Base-by-base conservation (phyloP, 1,284 basidiomycete species). In the Cutaneotrichosporon sp. region DNA sequence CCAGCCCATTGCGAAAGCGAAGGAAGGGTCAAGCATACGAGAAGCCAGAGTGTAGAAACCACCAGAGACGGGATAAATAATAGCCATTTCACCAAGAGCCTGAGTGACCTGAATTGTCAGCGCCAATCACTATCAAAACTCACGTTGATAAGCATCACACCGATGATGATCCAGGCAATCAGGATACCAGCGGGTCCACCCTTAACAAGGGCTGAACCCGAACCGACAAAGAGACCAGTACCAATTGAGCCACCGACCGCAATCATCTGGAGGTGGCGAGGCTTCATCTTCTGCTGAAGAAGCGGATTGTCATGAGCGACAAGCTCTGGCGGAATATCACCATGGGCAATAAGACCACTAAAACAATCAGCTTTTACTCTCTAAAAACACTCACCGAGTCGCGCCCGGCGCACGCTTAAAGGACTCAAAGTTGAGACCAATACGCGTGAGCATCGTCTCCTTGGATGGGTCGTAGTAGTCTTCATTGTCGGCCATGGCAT, bases 231-330 rank as follows among this genome's bases (percentile, higher is more conserved):
- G 46, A 73, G 69, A 74, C 80, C 82, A 34, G 83, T 83, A 47
- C 83, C 83, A 65, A 84, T 84, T 16, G 80, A 80, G 16, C 83
- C 83, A 56, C 83, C 83, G 40, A 84, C 80, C 7, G 83, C 75
- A 53, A 81, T 76, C 72, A 78, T 79, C 58, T 77, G 73, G 32
- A 79, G 65, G 64, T 78, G 77, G 36, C 80, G 66, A 9, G 75
- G 74, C 71, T 79, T 78, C 80, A 81, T 81, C 72, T 75, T 76
- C 65, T 80, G 78, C 68, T 81, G 80, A 9, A 81, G 70, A 52
- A 78, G 70, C 9, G 76, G 77, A 64, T 77, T 76, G 57, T 77
- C 74, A 56, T 73, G 69, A 14, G 66, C 62, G 11, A 70, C 53
- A 52, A 65, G 70, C 60, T 73, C 73, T 11, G 69, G 66, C n/a